Conservation (phyloP, 768 basidiomycete species). For the Nevesoporus exiguus region DNA sequence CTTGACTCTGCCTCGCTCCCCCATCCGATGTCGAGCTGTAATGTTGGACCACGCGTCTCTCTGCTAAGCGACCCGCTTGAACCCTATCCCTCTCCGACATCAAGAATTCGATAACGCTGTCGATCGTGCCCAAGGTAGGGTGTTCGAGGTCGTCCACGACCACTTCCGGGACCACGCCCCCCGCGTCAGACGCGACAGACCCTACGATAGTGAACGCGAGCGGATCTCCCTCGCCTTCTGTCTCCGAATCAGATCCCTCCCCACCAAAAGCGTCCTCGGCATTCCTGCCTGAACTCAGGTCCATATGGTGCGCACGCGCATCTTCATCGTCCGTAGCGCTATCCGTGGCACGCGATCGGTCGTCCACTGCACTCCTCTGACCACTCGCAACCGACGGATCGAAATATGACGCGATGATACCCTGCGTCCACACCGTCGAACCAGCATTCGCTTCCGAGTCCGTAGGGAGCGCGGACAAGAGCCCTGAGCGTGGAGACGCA, state of each 20-base stretch:
- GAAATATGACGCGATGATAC: conserved; percentile 57
- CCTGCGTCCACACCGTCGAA: conserved; percentile 66
- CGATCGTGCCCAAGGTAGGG: conserved; percentile 71
- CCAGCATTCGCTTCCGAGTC: conserved; percentile 41
- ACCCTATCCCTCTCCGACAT: conserved; percentile 64
- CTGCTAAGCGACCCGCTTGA: conserved; percentile 39
- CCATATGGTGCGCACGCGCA: not conserved
- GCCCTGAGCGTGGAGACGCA: conserved; percentile 27
- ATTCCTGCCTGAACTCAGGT: not conserved
- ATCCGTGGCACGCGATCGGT: conserved; percentile 26
- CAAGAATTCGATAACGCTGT: conserved; percentile 71
- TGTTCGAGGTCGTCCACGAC: conserved; percentile 34
- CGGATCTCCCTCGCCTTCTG: conserved; percentile 37
- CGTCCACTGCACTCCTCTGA: conserved; percentile 24
- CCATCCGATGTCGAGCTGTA: conserved; percentile 37
- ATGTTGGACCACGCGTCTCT: conserved; percentile 23
- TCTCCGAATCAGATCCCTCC: conserved; percentile 31
- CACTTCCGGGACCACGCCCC: conserved; percentile 24
- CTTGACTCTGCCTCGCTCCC: conserved; percentile 35
- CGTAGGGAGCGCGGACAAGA: conserved; percentile 23
- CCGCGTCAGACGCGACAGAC: conserved; percentile 22
- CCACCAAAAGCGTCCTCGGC: conserved; percentile 10
- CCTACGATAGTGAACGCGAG: conserved; percentile 26
- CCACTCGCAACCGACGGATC: conserved; percentile 30
- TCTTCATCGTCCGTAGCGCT: conserved; percentile 16